These are phyloP conservation scores for Cyclotella baltica DNA, from an alignment of 108 stramenopile genomes.

Conservation along the genomic window DNA sequence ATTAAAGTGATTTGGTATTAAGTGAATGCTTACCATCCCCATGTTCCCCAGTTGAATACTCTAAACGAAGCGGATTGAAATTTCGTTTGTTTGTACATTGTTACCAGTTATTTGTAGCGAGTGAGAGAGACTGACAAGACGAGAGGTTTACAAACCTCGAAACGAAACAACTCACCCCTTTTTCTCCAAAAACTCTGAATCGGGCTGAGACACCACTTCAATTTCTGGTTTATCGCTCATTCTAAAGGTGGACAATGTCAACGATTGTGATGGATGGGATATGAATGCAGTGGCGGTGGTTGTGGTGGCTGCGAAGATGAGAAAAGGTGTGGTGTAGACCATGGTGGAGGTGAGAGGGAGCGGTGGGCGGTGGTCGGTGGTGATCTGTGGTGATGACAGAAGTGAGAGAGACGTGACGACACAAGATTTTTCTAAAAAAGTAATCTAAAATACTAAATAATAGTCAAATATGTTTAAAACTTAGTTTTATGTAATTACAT, in stretches of 20 bases:
- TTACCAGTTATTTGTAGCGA: not conserved
- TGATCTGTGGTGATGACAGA: too few relatives aligned
- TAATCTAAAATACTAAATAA: too few relatives aligned
- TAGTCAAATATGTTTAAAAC: too few relatives aligned
- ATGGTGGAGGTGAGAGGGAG: constrained; percentile 1
- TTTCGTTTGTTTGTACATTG: not conserved
- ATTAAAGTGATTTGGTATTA: not conserved
- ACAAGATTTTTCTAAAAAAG: too few relatives aligned
- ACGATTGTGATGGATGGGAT: not conserved
- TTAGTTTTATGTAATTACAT: too few relatives aligned
- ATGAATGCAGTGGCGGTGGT: not conserved
- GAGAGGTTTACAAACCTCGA: not conserved
- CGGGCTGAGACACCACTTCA: constrained; percentile 67
- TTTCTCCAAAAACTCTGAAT: constrained; percentile 67
- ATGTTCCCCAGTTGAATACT: not conserved
- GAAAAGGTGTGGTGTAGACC: not conserved
- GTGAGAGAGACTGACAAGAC: not conserved
- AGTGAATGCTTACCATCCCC: not conserved
- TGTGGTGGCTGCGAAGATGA: not conserved
- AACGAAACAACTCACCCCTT: constrained; percentile 54
- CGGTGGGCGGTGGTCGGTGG: too few relatives aligned
- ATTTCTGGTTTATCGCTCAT: constrained; percentile 53
- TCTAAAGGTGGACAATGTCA: not conserved
- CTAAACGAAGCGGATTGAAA: not conserved
- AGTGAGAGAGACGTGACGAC: too few relatives aligned